Evolutionary conservation across 495 filamentous ascomycete genomes (phyloP), one percentile per base, ranked within the genome.

Genomic region (Apiosordaria backusii): DNA sequence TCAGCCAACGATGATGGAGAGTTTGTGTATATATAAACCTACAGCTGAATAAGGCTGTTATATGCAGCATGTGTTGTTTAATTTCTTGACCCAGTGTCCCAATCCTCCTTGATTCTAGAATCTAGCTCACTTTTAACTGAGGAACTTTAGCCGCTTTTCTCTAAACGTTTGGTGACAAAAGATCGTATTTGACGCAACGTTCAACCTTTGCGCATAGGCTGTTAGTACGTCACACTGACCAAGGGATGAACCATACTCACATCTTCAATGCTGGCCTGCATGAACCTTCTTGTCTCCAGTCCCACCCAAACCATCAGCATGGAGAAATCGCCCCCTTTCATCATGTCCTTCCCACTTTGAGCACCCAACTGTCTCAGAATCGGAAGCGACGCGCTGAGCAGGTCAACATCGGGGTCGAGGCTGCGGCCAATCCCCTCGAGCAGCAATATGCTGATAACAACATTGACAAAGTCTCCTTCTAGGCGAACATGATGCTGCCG

Each of bases 391-490:
- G 92, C 94, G 70, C 78, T 82, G 22, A 99, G 88, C 3, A 99
- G 80, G 77, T 99, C 96, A 24, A 97, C 77, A 45, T 92, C 80
- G 0, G 95, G 95, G 74, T 99, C 87, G 35, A 99, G 81, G 66
- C 80, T 90, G 54, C 96, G 84, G 0, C 96, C 96, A 67, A 99
- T 98, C 0, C 96, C 96, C 73, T 99, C 96, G 1, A 99, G 82
- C 1, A 99, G 82, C 50, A 99, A 81, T 59, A 97, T 97, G 35
- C 90, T 94, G 62, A 99, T 90, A 19, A 99, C 94, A 2, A 99
- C 95, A 72, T 99, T 99, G 63, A 98, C 94, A 76, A 97, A 99
- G 74, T 99, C 96, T 2, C 96, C 96, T 72, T 98, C 96, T 35
- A 99, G 85, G 9, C 96, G 85, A 2, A 99, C 96, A 72, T 99